Evolutionary conservation across 2,329 filamentous ascomycete genomes (phyloP).

Genomic region (Alternaria solani): DNA sequence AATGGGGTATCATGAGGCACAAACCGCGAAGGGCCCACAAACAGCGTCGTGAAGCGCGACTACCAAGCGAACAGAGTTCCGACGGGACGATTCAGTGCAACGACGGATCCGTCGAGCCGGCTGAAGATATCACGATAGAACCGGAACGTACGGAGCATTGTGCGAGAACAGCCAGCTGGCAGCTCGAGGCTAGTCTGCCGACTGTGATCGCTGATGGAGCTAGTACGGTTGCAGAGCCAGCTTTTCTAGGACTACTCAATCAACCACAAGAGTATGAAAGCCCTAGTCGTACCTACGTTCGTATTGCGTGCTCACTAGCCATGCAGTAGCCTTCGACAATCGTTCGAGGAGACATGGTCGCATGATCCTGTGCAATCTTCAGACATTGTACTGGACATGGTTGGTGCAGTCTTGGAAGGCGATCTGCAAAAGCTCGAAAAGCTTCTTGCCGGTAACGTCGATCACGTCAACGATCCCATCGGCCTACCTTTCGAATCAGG

Average conservation of each 20-base stretch:
- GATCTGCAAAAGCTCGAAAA: conserved; percentile 37
- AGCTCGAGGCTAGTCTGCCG: conserved; percentile 10
- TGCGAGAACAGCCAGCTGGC: conserved; percentile 17
- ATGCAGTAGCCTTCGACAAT: conserved; percentile 16
- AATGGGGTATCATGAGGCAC: conserved; percentile 46
- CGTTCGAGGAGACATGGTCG: conserved; percentile 24
- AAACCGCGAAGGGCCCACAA: conserved; percentile 17
- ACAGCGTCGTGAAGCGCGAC: conserved; percentile 5
- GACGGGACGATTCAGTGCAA: conserved; percentile 13
- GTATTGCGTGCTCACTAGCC: conserved; percentile 2
- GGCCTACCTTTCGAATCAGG: conserved; percentile 38
- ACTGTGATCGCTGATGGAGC: neutral
- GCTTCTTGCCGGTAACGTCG: conserved; percentile 33
- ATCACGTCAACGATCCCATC: conserved; percentile 41
- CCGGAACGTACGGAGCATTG: neutral
- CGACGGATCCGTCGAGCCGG: conserved; percentile 12
- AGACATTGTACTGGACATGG: conserved; percentile 38
- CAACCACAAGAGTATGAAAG: conserved; percentile 19
- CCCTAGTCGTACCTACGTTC: neutral
- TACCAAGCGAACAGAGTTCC: neutral
- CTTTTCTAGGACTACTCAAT: conserved; percentile 17
- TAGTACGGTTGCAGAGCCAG: conserved; percentile 16
- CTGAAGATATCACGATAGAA: conserved; percentile 8
- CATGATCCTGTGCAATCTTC: conserved; percentile 19
- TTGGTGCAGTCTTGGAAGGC: conserved; percentile 35